phyloP scores from a whole-genome alignment of 2,329 filamentous ascomycete species.

The Epicoccum sorghinum region DNA sequence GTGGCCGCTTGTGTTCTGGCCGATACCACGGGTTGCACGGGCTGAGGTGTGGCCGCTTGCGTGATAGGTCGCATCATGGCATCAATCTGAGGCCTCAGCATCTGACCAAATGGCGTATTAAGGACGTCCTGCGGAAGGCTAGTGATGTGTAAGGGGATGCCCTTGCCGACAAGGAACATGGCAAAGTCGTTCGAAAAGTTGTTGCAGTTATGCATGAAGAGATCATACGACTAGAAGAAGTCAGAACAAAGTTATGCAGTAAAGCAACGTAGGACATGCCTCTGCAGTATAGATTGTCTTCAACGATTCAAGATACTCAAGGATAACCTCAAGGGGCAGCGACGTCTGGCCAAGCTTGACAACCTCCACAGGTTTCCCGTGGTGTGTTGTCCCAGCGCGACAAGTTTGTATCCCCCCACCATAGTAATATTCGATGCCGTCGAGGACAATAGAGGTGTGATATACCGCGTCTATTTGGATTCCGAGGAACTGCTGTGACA shows the following conservation, averaged over 20 bases:
- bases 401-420: constrained; percentile 87
- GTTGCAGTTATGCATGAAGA: constrained; percentile 90
- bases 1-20: constrained; percentile 16
- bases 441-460: constrained; percentile 87
- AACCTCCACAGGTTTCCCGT: constrained; percentile 80
- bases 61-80: constrained; percentile 66
- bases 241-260: neutral
- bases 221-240: constrained; percentile 70
- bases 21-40: constrained; percentile 27
- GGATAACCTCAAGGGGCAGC: constrained; percentile 78
- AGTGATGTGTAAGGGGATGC: constrained; percentile 85
- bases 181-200: constrained; percentile 94
- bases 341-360: constrained; percentile 77
- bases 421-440: constrained; percentile 87
- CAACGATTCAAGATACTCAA: constrained; percentile 86
- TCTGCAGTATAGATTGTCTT: constrained; percentile 81
- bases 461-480: constrained; percentile 89
- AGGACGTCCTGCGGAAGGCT: constrained; percentile 86
- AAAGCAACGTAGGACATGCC: constrained; percentile 50
- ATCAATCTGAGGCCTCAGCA: constrained; percentile 80
- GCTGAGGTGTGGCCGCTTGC: constrained; percentile 59
- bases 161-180: constrained; percentile 85
- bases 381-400: constrained; percentile 80
- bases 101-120: constrained; percentile 84
- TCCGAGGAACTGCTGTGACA: constrained; percentile 65